Evolutionary conservation across 352 stramenopile species (phyloP).

Genomic region (Pythium biforme): DNA sequence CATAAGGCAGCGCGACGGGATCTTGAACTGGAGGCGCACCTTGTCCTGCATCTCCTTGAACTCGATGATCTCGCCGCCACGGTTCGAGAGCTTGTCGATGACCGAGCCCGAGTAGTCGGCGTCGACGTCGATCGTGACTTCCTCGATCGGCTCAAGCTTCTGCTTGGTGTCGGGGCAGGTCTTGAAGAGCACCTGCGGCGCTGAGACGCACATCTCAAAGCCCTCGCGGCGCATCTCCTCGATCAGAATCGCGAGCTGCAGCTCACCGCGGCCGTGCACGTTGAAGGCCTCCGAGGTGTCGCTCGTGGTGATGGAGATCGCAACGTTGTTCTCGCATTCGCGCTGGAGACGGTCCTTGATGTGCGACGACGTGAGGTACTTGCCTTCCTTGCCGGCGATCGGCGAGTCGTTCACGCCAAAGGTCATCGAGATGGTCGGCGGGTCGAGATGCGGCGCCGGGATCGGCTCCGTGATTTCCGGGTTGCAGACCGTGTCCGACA

Average conservation of each 20-base stretch:
- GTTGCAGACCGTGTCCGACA: slow-evolving; percentile 90
- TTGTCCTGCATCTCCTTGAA: slow-evolving; percentile 92
- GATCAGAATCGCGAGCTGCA: slow-evolving; percentile 98
- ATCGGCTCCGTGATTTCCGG: slow-evolving; percentile 79
- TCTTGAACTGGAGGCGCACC: slow-evolving; percentile 95
- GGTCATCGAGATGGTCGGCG: slow-evolving; percentile 97
- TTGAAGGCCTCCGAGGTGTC: slow-evolving; percentile 92
- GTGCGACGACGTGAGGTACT: slow-evolving; percentile 95
- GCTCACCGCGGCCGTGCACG: slow-evolving; percentile 95
- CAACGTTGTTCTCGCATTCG: slow-evolving; percentile 98
- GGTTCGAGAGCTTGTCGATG: slow-evolving; percentile 95
- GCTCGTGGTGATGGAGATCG: slow-evolving; percentile 89
- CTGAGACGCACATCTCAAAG: slow-evolving; percentile 98
- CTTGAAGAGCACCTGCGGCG: slow-evolving; percentile 94
- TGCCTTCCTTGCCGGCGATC: slow-evolving; percentile 94
- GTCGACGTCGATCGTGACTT: slow-evolving; percentile 96
- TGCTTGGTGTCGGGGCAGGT: slow-evolving; percentile 83
- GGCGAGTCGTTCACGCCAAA: slow-evolving; percentile 98
- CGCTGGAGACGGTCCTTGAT: slow-evolving; percentile 93
- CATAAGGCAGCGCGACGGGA: slow-evolving; percentile 95
- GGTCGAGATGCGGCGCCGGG: slow-evolving; percentile 92
- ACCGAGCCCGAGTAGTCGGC: slow-evolving; percentile 94
- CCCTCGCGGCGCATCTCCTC: slow-evolving; percentile 98
- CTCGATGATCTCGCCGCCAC: slow-evolving; percentile 92
- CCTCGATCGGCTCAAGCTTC: slow-evolving; percentile 88